phyloP scores from a whole-genome alignment of 2,329 filamentous ascomycete species.

The Erysiphe pisi region DNA sequence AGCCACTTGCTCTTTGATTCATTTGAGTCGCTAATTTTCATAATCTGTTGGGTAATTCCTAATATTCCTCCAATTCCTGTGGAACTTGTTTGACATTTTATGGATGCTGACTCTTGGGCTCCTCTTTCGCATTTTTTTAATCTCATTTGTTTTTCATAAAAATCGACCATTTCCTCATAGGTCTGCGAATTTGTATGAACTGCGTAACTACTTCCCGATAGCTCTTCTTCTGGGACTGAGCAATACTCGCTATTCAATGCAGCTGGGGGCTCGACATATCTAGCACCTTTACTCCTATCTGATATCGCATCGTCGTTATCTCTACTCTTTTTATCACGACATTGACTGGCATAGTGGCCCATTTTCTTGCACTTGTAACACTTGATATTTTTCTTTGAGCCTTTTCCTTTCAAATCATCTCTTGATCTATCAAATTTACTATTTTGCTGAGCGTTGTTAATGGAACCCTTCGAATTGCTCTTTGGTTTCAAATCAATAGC shows the following conservation, averaged over 20 bases:
- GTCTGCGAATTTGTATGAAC: not conserved
- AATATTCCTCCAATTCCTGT: no score
- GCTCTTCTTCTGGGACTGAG: not conserved
- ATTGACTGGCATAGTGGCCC: not conserved
- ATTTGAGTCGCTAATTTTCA: no score
- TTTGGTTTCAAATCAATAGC: not conserved
- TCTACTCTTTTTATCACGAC: not conserved
- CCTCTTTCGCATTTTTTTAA: no score
- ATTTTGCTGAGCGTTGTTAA: no score
- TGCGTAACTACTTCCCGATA: not conserved
- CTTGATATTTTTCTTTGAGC: not conserved
- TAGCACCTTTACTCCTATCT: not conserved
- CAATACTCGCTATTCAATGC: not conserved
- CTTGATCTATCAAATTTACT: not conserved
- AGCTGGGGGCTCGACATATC: not conserved
- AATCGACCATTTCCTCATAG: no score
- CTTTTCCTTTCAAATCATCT: not conserved
- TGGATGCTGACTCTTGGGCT: no score
- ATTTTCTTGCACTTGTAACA: not conserved
- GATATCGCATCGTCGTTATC: not conserved
- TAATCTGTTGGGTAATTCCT: no score
- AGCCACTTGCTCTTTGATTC: no score
- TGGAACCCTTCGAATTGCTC: not conserved
- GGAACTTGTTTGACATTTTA: no score
- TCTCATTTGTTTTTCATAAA: no score